Percentiles rank a stretch among this genome's conserved stretches.
These are phyloP conservation scores for Epichloe brachyelytri DNA, from an alignment of 2,329 filamentous ascomycete genomes.

Conservation along the genomic window DNA sequence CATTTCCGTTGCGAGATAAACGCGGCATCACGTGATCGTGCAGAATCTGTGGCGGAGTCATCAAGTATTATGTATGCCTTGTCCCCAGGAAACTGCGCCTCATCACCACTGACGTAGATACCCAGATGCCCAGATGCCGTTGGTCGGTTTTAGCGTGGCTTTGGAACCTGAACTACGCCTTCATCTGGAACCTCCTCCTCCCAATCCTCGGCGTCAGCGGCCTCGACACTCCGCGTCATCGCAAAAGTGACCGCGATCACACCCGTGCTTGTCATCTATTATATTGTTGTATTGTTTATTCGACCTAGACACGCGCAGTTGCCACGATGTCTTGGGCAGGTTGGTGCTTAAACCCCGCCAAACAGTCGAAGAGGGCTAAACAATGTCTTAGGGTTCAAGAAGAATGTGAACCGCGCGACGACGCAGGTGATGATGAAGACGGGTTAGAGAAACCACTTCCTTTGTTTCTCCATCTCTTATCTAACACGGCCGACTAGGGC, in stretches of 20 bases:
- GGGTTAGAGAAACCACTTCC: slow-evolving; percentile 34
- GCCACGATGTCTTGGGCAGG: slow-evolving; percentile 58
- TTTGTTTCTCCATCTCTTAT: background rate
- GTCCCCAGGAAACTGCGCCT: slow-evolving; percentile 4
- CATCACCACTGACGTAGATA: slow-evolving; percentile 12
- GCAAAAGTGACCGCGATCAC: background rate
- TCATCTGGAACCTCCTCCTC: background rate
- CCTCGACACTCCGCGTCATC: background rate
- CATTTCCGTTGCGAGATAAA: slow-evolving; percentile 3
- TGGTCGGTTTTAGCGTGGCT: slow-evolving; percentile 19
- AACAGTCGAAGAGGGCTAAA: slow-evolving; percentile 15
- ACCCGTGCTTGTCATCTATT: background rate
- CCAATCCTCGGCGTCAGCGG: background rate
- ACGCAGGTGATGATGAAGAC: slow-evolving; percentile 99
- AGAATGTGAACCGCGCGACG: slow-evolving; percentile 96
- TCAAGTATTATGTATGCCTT: background rate
- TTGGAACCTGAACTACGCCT: slow-evolving; percentile 12
- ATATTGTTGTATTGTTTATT: background rate
- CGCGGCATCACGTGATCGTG: slow-evolving; percentile 18
- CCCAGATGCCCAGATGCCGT: slow-evolving; percentile 3
- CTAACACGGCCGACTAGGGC: slow-evolving; percentile 38
- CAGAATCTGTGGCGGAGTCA: slow-evolving; percentile 7
- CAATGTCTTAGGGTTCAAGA: slow-evolving; percentile 44
- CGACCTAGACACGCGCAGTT: slow-evolving; percentile 7
- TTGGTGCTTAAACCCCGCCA: slow-evolving; percentile 24